These are phyloP conservation scores for Camillea tinctor DNA, from an alignment of 2,329 filamentous ascomycete species.

Conservation along the genomic window DNA sequence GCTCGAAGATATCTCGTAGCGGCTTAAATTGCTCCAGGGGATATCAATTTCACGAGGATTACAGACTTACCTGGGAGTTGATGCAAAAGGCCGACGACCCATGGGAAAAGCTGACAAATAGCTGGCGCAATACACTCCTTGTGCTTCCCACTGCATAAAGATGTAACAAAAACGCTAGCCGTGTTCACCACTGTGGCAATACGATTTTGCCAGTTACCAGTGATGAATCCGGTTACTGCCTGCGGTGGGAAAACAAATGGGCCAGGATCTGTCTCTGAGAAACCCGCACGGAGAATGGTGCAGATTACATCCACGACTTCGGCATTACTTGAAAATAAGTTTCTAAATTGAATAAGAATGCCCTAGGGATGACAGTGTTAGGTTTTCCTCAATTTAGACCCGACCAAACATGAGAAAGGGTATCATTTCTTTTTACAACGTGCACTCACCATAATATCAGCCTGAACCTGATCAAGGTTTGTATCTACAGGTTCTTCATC, in stretches of 20 bases:
- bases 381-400: slow-evolving; percentile 52
- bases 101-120: slow-evolving; percentile 54
- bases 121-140: slow-evolving; percentile 44
- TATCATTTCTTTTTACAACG: neutral
- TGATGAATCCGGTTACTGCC: slow-evolving; percentile 66
- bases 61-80: slow-evolving; percentile 52
- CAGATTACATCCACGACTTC: slow-evolving; percentile 74
- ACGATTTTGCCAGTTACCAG: slow-evolving; percentile 57
- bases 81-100: slow-evolving; percentile 62
- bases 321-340: slow-evolving; percentile 55
- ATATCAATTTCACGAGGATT: neutral
- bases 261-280: slow-evolving; percentile 70
- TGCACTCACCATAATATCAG: slow-evolving; percentile 45
- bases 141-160: slow-evolving; percentile 47
- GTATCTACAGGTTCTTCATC: slow-evolving; percentile 3
- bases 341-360: slow-evolving; percentile 39
- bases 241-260: slow-evolving; percentile 73
- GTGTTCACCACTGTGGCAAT: slow-evolving; percentile 69
- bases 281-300: slow-evolving; percentile 69
- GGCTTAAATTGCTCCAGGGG: neutral
- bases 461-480: slow-evolving; percentile 39
- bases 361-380: slow-evolving; percentile 18
- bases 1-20: neutral
- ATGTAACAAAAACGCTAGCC: slow-evolving; percentile 68
- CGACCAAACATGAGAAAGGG: too few species aligned